Conservation (phyloP, 225 moss, liverwort and hornwort species). For the Physcomitrellopsis africana region DNA sequence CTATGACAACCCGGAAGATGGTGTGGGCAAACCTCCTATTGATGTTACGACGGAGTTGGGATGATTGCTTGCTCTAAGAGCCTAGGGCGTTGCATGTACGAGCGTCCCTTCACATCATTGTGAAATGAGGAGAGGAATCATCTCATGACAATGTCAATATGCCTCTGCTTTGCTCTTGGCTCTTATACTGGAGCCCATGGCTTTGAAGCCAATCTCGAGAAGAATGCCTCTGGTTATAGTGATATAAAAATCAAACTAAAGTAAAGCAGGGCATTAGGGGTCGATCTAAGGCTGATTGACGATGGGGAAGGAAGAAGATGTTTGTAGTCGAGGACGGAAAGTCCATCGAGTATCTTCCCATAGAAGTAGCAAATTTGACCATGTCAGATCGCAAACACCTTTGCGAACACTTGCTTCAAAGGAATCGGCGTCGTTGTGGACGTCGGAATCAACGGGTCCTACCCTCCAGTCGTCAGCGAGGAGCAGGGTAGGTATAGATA, state of each 20-base stretch:
- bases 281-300: neutral
- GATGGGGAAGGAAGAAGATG: constrained; percentile 39
- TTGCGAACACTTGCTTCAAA: constrained; percentile 30
- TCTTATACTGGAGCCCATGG: no score
- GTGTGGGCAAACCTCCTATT: no score
- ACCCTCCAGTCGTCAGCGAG: constrained; percentile 17
- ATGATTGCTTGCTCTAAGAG: no score
- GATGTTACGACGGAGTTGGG: no score
- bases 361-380: neutral
- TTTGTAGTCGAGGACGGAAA: neutral
- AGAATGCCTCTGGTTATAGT: no score
- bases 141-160: no score
- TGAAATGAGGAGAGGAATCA: no score
- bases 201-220: no score
- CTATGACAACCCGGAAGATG: no score
- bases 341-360: neutral
- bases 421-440: constrained; percentile 31
- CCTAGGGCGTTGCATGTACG: no score
- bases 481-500: constrained; percentile 12
- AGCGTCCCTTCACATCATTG: no score
- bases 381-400: constrained; percentile 29
- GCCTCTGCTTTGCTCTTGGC: no score
- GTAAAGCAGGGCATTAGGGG: neutral
- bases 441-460: neutral
- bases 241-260: neutral